These are phyloP conservation scores for Plantago ovata DNA, from an alignment of 257 asterid species.

Conservation along the genomic window DNA sequence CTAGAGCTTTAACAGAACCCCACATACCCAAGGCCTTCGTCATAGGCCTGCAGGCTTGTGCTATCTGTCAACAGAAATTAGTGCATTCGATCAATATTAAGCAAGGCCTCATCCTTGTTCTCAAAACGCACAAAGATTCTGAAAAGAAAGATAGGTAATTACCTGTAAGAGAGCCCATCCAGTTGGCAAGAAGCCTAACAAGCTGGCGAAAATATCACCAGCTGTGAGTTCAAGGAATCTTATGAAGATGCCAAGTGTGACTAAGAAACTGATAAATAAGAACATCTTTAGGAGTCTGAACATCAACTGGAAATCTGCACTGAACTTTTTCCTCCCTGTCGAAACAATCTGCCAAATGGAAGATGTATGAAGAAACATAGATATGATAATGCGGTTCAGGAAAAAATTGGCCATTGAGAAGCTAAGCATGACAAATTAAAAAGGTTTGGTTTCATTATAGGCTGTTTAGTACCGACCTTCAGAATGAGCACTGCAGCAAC, in stretches of 20 bases:
- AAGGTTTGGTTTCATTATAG: background rate
- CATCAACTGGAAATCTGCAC: slow-evolving; percentile 38
- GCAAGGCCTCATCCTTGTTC: no score
- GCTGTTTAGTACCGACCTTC: slow-evolving; percentile 24
- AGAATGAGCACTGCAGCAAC: slow-evolving; percentile 26
- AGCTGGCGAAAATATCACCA: slow-evolving; percentile 31
- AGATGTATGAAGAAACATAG: background rate
- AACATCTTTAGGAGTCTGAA: slow-evolving; percentile 39
- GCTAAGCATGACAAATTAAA: background rate
- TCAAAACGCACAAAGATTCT: background rate
- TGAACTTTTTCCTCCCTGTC: slow-evolving; percentile 36
- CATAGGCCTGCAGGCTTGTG: slow-evolving; percentile 43
- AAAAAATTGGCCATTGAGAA: background rate
- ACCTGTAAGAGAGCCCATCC: slow-evolving; percentile 47
- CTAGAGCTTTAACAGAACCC: slow-evolving; percentile 38
- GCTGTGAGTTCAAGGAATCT: slow-evolving; percentile 32
- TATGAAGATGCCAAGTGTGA: slow-evolving; percentile 26
- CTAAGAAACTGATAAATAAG: slow-evolving; percentile 30
- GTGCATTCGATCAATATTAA: background rate
- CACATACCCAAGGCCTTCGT: slow-evolving; percentile 37
- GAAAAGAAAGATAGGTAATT: background rate
- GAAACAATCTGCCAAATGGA: slow-evolving; percentile 32
- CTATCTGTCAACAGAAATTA: slow-evolving; percentile 28
- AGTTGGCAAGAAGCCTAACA: slow-evolving; percentile 45
- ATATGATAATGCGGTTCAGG: background rate